These are phyloP conservation scores for Diaporthe capsici DNA, from an alignment of 2,329 filamentous ascomycete genomes.

Conservation along the genomic window DNA sequence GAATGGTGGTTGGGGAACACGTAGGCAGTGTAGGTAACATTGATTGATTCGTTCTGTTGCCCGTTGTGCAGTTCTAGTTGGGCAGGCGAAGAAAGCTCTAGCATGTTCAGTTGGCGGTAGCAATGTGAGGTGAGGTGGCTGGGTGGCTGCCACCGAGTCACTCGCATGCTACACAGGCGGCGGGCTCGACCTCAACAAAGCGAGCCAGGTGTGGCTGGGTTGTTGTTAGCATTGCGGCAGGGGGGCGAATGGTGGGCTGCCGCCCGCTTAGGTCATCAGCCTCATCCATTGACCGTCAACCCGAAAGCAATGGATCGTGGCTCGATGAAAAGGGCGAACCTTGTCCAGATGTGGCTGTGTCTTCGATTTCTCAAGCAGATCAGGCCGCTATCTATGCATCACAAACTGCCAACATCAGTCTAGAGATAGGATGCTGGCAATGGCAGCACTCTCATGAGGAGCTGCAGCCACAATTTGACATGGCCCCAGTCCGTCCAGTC, in stretches of 20 bases:
- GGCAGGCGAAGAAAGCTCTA: background rate
- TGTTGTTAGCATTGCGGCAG: background rate
- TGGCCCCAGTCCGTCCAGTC: background rate
- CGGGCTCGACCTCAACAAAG: background rate
- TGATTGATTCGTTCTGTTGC: slow-evolving; percentile 1
- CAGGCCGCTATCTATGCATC: background rate
- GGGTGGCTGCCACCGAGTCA: slow-evolving; percentile 21
- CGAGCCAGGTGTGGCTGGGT: slow-evolving; percentile 20
- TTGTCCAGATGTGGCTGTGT: slow-evolving; percentile 17
- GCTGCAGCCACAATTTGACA: slow-evolving; percentile 14
- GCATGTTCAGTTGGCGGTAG: background rate
- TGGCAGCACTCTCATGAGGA: background rate
- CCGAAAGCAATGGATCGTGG: background rate
- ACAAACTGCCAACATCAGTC: background rate
- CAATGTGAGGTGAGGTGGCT: slow-evolving; percentile 15
- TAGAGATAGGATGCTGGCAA: background rate
- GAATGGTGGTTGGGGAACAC: background rate
- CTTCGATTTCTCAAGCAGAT: background rate
- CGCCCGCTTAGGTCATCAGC: slow-evolving; percentile 17
- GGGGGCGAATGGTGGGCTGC: slow-evolving; percentile 1
- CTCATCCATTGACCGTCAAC: background rate
- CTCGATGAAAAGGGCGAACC: background rate
- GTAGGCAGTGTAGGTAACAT: slow-evolving; percentile 5
- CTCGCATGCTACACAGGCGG: background rate
- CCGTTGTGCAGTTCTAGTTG: background rate